phyloP scores from a whole-genome alignment of 805 yeast genomes.

The Wickerhamomyces tratensis region DNA sequence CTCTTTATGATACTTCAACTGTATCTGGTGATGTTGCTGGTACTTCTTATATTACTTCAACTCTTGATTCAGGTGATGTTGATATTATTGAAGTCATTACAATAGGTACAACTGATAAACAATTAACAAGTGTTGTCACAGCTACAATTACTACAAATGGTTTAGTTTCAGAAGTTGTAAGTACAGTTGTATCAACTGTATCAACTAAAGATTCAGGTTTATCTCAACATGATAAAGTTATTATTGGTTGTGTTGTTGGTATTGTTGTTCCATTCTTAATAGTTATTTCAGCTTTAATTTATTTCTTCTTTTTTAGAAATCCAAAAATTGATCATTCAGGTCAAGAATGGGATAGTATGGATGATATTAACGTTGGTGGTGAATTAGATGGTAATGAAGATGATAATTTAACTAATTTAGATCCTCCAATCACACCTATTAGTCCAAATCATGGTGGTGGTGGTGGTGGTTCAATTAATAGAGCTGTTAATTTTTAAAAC shows the following conservation, averaged over 20 bases:
- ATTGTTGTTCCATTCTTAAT: conserved; percentile 52
- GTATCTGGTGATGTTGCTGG: neutral
- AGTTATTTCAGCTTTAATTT: conserved; percentile 1
- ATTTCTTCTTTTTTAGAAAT: neutral
- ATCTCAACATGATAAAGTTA: conserved; percentile 39
- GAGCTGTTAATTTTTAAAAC: conserved; percentile 14
- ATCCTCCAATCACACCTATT: neutral
- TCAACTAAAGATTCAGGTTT: conserved; percentile 24
- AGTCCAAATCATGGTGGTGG: neutral
- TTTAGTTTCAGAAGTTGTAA: neutral
- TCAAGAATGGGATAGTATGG: conserved; percentile 15
- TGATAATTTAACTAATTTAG: neutral
- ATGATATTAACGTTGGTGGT: neutral
- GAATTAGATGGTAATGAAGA: conserved; percentile 6
- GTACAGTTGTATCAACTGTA: conserved; percentile 5
- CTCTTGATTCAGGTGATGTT: conserved; percentile 1
- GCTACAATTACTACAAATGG: conserved; percentile 23
- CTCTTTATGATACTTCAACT: conserved; percentile 8
- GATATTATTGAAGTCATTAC: neutral
- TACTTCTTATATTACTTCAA: conserved; percentile 1
- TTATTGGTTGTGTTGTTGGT: conserved; percentile 65
- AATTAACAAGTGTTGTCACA: conserved; percentile 19
- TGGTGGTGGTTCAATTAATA: conserved; percentile 5
- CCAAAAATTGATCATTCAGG: conserved; percentile 13
- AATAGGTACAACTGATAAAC: neutral